A percentile compares a stretch with the other conserved stretches of the same genome.
phyloP scores from a whole-genome alignment of 257 asterid species.

The Solanum lycopersicoides region DNA sequence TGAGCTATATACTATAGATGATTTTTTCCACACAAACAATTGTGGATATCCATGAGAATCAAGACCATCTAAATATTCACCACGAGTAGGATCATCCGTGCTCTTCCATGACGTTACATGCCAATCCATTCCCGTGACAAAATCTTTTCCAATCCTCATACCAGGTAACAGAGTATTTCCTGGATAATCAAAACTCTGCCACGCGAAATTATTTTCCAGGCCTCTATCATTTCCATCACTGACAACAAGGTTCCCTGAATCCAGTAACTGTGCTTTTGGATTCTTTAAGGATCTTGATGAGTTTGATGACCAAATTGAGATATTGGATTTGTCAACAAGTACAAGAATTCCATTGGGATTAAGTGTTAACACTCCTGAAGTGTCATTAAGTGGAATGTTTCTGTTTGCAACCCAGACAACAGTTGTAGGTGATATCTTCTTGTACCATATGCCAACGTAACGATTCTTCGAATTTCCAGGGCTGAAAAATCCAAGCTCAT shows the following conservation, averaged over 20 bases:
- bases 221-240: background rate
- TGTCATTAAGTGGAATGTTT: background rate
- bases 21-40: background rate
- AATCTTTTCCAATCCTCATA: slow-evolving; percentile 7
- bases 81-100: slow-evolving; percentile 4
- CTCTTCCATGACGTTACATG: slow-evolving; percentile 4
- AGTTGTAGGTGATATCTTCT: background rate
- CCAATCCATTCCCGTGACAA: background rate
- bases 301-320: background rate
- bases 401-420: slow-evolving; percentile 4
- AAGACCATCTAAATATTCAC: background rate
- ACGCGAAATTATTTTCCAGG: background rate
- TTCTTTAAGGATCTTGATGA: background rate
- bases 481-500: slow-evolving; percentile 1
- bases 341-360: background rate
- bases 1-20: background rate
- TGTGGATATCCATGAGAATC: background rate
- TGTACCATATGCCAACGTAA: slow-evolving; percentile 4
- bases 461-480: background rate
- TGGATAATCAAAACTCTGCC: slow-evolving; percentile 17
- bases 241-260: slow-evolving; percentile 5
- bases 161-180: slow-evolving; percentile 1
- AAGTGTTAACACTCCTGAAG: background rate
- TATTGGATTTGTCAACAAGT: background rate
- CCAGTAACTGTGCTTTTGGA: background rate